Base-by-base conservation (phyloP, 2,329 filamentous ascomycete genomes). In the Neofusicoccum umdonicola region DNA sequence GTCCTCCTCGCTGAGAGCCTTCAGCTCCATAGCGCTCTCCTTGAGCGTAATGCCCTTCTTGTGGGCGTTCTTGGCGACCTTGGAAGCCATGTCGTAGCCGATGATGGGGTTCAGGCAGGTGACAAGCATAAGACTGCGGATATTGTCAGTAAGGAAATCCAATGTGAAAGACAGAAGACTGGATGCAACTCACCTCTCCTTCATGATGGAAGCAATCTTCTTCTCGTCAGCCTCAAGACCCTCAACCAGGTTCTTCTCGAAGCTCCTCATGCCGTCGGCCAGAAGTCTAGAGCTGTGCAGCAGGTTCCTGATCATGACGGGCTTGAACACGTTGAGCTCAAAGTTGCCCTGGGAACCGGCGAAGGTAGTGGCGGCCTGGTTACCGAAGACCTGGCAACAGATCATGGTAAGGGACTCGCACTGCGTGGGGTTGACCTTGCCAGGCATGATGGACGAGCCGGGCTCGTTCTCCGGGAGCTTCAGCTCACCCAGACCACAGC, bases 371-470 rank as follows among this genome's bases (percentile, higher is more conserved):
- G 95, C 92, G 62, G 93, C 90, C 77, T 98, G 89, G 85, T 99
- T 99, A 75, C 95, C 95, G 86, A 98, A 97, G 67, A 99, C 94
- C 81, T 99, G 95, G 19, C 92, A 88, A 83, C 94, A 97, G 67
- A 98, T 85, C 95, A 99, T 99, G 72, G 95, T 98, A 78, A 99
- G 83, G 67, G 93, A 91, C 84, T 99, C 95, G 81, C 93, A 97
- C 82, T 99, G 95, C 37, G 95, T 99, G 37, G 95, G 95, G 84
- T 99, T 99, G 78, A 99, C 95, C 85, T 99, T 99, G 75, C 95
- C 95, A 50, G 95, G 95, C 95, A 99, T 99, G 84, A 99, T 98
- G 72, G 91, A 96, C 75, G 90, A 95, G 69, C 94, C 94, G 39
- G 95, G 95, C 84, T 99, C 95, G 82, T 99, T 99, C 84, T 99